Conservation (phyloP, 176 grass and related monocot genomes). For the Paspalum notatum region DNA sequence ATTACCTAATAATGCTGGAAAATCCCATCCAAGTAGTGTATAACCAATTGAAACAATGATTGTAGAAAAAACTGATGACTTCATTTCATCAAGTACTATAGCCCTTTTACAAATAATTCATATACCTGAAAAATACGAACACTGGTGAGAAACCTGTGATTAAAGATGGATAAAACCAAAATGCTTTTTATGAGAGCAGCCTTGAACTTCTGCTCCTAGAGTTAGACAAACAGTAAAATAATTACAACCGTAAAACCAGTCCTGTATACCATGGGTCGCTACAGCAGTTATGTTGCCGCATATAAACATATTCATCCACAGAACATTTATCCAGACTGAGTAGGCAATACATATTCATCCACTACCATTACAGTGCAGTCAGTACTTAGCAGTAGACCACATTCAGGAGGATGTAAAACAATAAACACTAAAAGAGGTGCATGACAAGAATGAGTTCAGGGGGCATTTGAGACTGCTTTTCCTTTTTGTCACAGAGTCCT, state of each 20-base stretch:
- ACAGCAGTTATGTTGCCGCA: slow-evolving; percentile 20
- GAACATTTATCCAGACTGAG: too few species aligned
- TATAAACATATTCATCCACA: not conserved
- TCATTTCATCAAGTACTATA: slow-evolving; percentile 40
- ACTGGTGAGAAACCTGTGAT: slow-evolving; percentile 30
- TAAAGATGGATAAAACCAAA: slow-evolving; percentile 27
- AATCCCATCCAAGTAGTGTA: slow-evolving; percentile 78
- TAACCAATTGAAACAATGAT: slow-evolving; percentile 75
- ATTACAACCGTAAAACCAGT: not conserved
- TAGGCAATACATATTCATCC: not conserved
- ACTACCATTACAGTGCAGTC: not conserved
- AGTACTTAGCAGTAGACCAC: not conserved
- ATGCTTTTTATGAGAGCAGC: not conserved
- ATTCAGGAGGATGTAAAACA: not conserved
- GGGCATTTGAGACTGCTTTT: not conserved
- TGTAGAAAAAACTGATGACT: slow-evolving; percentile 56
- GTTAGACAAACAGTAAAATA: slow-evolving; percentile 11
- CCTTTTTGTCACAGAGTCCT: not conserved
- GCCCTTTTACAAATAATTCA: slow-evolving; percentile 22
- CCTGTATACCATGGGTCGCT: not conserved
- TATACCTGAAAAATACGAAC: slow-evolving; percentile 40
- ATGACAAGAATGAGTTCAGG: not conserved
- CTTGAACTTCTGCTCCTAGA: not conserved
- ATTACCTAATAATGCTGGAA: slow-evolving; percentile 70
- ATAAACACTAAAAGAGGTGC: not conserved